phyloP scores from a whole-genome alignment of 1,139 yeast genomes.

The Candida sp. region DNA sequence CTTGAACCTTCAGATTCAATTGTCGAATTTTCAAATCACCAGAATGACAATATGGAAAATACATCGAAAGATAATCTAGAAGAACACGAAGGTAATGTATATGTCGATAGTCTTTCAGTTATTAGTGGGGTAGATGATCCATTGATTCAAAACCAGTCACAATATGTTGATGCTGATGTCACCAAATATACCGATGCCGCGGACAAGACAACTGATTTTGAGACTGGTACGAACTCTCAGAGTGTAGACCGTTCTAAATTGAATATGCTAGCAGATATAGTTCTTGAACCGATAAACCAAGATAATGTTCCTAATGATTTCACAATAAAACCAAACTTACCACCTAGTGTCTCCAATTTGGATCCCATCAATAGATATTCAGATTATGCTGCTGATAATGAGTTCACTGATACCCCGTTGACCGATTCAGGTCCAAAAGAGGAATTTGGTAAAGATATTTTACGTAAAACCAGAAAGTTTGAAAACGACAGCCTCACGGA shows the following conservation, averaged over 20 bases:
- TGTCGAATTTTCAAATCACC: neutral
- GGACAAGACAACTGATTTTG: neutral
- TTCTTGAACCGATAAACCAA: neutral
- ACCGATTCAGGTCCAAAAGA: slow-evolving; percentile 5
- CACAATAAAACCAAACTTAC: neutral
- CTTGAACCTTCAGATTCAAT: neutral
- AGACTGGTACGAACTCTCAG: neutral
- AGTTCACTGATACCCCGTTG: slow-evolving; percentile 12
- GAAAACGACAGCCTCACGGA: slow-evolving; percentile 1
- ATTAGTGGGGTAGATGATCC: neutral
- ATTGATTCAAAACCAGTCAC: neutral
- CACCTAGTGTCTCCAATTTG: neutral
- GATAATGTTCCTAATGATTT: neutral
- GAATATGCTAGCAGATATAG: neutral
- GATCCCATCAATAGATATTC: slow-evolving; percentile 3
- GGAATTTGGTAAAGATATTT: slow-evolving; percentile 2
- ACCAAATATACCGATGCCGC: neutral
- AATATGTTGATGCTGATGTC: neutral
- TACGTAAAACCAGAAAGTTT: slow-evolving; percentile 4
- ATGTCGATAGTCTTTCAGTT: neutral
- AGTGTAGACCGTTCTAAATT: neutral
- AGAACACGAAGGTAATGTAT: neutral
- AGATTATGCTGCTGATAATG: slow-evolving; percentile 20
- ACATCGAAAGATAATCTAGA: neutral
- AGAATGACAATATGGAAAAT: neutral